These are phyloP conservation scores for Hyaloscypha hepaticicola DNA, from an alignment of 495 filamentous ascomycete genomes.

Conservation along the genomic window DNA sequence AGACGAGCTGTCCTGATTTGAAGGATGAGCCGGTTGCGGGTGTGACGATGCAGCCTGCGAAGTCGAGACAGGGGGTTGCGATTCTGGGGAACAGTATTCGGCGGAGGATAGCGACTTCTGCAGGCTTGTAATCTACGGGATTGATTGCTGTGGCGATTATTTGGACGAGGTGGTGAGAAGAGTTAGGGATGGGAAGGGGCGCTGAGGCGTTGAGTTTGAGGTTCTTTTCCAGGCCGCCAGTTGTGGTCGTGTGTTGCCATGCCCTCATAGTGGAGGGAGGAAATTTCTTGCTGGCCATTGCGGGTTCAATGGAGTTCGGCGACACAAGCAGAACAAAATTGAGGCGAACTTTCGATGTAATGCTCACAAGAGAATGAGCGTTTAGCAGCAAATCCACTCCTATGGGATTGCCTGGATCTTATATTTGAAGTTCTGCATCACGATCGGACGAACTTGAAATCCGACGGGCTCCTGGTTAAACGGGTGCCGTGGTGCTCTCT, in stretches of 20 bases:
- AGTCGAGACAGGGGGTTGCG: conserved; percentile 62
- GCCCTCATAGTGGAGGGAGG: conserved; percentile 53
- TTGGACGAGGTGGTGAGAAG: conserved; percentile 54
- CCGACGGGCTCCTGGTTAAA: too few relatives aligned
- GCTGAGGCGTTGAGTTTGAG: conserved; percentile 48
- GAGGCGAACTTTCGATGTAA: too few relatives aligned
- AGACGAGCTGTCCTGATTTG: conserved; percentile 54
- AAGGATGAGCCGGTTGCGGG: conserved; percentile 34
- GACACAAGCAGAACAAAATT: too few relatives aligned
- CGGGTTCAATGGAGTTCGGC: background rate
- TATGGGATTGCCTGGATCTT: too few relatives aligned
- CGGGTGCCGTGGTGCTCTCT: too few relatives aligned
- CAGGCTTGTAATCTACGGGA: conserved; percentile 69
- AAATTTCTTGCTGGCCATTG: background rate
- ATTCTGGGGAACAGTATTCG: conserved; percentile 45
- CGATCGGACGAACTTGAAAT: too few relatives aligned
- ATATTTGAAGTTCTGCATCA: too few relatives aligned
- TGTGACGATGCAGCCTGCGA: conserved; percentile 55
- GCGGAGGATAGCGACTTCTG: conserved; percentile 49
- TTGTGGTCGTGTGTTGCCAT: conserved; percentile 58
- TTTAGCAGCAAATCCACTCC: too few relatives aligned
- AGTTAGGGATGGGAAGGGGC: conserved; percentile 37
- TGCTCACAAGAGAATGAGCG: too few relatives aligned
- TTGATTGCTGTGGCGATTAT: conserved; percentile 59
- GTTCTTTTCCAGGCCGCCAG: conserved; percentile 55